Conservation (phyloP, 1,139 yeast genomes). For the Kodamaea fungicola region DNA sequence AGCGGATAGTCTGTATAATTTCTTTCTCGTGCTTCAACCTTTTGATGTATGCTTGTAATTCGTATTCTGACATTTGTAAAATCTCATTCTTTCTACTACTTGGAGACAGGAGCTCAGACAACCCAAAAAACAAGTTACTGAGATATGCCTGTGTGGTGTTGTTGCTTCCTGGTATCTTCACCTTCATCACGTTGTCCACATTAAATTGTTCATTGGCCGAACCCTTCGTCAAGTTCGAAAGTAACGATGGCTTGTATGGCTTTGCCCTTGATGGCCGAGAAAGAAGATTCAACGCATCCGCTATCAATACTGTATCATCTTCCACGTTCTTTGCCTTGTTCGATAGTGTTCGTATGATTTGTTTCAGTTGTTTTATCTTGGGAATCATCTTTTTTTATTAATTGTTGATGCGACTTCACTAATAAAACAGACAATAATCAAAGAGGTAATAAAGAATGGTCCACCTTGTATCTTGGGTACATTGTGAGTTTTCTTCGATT, state of each 20-base stretch:
- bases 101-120: constrained; percentile 15
- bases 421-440: no score
- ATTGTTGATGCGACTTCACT: no score
- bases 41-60: constrained; percentile 20
- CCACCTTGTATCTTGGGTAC: no score
- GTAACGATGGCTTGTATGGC: constrained; percentile 35
- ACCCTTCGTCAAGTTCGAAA: constrained; percentile 30
- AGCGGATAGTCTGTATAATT: constrained; percentile 25
- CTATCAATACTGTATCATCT: constrained; percentile 26
- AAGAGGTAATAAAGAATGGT: no score
- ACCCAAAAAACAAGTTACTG: constrained; percentile 18
- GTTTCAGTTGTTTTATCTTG: not conserved
- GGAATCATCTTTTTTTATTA: no score
- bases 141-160: constrained; percentile 15
- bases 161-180: constrained; percentile 10
- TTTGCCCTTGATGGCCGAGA: constrained; percentile 17
- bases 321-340: constrained; percentile 8
- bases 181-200: constrained; percentile 12
- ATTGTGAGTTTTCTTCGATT: no score
- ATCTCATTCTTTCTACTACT: constrained; percentile 10
- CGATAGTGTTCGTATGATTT: constrained; percentile 7
- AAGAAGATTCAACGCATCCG: constrained; percentile 40
- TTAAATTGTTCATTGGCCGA: constrained; percentile 28
- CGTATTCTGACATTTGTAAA: constrained; percentile 17
- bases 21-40: constrained; percentile 20